Conservation (phyloP, 495 filamentous ascomycete genomes). For the Neurospora pannonica region DNA sequence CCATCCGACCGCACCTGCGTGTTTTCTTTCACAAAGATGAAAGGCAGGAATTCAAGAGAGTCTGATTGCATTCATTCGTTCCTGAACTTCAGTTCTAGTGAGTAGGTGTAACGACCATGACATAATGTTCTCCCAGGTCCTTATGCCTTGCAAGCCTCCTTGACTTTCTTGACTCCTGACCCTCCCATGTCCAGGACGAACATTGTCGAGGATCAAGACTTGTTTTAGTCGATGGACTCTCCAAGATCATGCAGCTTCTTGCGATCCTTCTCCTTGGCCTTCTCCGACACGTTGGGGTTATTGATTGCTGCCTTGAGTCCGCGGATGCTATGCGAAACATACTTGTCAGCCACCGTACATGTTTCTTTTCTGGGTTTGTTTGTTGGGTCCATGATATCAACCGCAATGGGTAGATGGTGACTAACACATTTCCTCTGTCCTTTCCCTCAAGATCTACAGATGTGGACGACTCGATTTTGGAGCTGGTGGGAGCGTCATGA, state of each 20-base stretch:
- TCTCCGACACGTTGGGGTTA: conserved; percentile 15
- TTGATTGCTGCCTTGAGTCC: conserved; percentile 14
- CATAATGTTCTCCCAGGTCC: too few relatives aligned
- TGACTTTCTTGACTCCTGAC: not conserved
- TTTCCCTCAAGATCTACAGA: conserved; percentile 7
- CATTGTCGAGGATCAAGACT: not conserved
- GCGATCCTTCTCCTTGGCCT: conserved; percentile 22
- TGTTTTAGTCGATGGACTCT: conserved; percentile 7
- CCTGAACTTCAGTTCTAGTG: not conserved
- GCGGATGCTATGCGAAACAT: conserved; percentile 5
- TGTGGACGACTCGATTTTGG: not conserved
- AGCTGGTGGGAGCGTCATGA: not conserved
- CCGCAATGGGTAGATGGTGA: not conserved
- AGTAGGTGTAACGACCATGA: not conserved
- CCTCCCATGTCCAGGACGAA: not conserved
- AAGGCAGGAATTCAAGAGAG: not conserved
- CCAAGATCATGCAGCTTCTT: conserved; percentile 20
- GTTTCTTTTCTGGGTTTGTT: not conserved
- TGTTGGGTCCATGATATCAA: not conserved
- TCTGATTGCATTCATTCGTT: not conserved
- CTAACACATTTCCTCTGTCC: conserved; percentile 14
- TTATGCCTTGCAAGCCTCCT: not conserved
- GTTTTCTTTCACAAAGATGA: not conserved
- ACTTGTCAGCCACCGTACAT: not conserved
- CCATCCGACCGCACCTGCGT: not conserved